phyloP scores from a whole-genome alignment of 2,329 filamentous ascomycete genomes.

The Allantophomopsis cytisporea region DNA sequence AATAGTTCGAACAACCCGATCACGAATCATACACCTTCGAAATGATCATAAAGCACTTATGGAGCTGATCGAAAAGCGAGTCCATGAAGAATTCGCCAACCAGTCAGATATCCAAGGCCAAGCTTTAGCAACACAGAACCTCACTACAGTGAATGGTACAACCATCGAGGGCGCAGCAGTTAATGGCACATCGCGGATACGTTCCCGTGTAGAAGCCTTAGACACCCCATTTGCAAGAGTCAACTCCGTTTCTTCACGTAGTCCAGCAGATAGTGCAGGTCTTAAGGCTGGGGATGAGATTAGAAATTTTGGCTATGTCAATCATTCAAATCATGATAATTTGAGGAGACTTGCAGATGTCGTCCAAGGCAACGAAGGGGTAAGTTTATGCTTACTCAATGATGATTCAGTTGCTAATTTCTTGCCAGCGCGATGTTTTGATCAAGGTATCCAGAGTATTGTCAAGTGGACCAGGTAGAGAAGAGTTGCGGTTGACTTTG shows the following conservation, averaged over 20 bases:
- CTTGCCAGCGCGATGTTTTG: constrained; percentile 47
- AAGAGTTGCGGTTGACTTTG: constrained; percentile 57
- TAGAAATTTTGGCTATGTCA: constrained; percentile 72
- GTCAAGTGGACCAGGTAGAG: constrained; percentile 13
- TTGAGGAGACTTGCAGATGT: constrained; percentile 78
- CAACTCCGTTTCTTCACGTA: constrained; percentile 64
- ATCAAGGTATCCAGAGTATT: constrained; percentile 47
- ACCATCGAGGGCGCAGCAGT: constrained; percentile 1
- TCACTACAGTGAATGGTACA: constrained; percentile 10
- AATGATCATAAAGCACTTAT: constrained; percentile 93
- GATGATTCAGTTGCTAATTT: constrained; percentile 4
- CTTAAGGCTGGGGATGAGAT: constrained; percentile 71
- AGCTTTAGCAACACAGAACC: constrained; percentile 10
- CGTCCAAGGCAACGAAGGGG: constrained; percentile 80
- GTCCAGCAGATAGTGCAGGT: constrained; percentile 74
- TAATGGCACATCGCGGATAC: too few species aligned
- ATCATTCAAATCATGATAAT: constrained; percentile 73
- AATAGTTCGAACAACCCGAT: constrained; percentile 83
- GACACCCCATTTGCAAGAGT: constrained; percentile 75
- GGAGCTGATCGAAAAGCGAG: constrained; percentile 64
- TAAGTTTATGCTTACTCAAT: constrained; percentile 31
- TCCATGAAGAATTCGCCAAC: constrained; percentile 85
- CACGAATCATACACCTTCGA: constrained; percentile 75
- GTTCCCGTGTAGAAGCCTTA: constrained; percentile 13
- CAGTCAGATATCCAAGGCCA: constrained; percentile 28